These are phyloP conservation scores for Carex scoparia DNA, from an alignment of 176 grass and related monocot species.

Conservation along the genomic window DNA sequence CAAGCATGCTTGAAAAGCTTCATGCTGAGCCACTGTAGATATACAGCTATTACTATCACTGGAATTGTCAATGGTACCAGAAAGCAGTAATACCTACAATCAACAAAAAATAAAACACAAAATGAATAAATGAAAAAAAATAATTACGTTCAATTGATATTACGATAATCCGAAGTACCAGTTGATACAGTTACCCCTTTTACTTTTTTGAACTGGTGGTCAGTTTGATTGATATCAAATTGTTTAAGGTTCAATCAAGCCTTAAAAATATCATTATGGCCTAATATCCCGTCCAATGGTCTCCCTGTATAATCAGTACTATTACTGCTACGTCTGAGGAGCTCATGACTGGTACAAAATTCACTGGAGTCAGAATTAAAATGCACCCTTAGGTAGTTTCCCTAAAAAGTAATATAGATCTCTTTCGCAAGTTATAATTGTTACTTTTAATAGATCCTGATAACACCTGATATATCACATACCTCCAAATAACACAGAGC, in stretches of 20 bases:
- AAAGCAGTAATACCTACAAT: slow-evolving; percentile 68
- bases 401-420: not conserved
- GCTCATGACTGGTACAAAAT: not conserved
- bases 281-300: not conserved
- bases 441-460: not conserved
- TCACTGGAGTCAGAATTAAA: not conserved
- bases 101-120: not conserved
- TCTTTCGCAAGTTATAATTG: not conserved
- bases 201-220: not conserved
- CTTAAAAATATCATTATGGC: not conserved
- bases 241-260: not conserved
- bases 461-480: not conserved
- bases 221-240: not conserved
- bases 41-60: slow-evolving; percentile 52
- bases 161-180: not conserved
- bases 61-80: slow-evolving; percentile 63
- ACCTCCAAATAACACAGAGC: not conserved
- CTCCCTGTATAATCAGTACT: not conserved
- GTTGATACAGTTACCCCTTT: not conserved
- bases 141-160: not conserved
- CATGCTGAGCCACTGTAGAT: slow-evolving; percentile 85
- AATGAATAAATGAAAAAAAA: not conserved
- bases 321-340: not conserved
- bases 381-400: not conserved
- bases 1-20: slow-evolving; percentile 87